phyloP scores from a whole-genome alignment of 768 basidiomycete genomes.

The Exsudoporus frostii region DNA sequence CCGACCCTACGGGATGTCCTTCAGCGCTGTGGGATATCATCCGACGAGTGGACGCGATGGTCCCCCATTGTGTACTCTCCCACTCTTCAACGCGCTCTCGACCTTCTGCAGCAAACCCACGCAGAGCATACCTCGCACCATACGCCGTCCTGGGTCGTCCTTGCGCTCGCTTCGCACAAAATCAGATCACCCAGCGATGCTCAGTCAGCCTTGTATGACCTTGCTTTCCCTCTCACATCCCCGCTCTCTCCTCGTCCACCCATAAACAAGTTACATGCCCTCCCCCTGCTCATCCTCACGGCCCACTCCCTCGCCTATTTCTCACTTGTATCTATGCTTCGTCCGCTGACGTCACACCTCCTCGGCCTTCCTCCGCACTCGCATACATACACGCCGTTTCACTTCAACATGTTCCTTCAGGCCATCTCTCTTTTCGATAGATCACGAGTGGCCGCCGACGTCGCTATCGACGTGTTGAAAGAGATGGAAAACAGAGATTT shows the following conservation, averaged over 20 bases:
- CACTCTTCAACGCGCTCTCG: slow-evolving; percentile 34
- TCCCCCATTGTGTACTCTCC: slow-evolving; percentile 33
- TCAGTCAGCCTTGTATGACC: slow-evolving; percentile 38
- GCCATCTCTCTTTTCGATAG: slow-evolving; percentile 45
- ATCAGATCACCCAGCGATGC: slow-evolving; percentile 47
- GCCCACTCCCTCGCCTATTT: slow-evolving; percentile 49
- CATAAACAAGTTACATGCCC: background rate
- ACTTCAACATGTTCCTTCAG: slow-evolving; percentile 54
- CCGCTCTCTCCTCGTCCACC: slow-evolving; percentile 23
- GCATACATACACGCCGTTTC: slow-evolving; percentile 22
- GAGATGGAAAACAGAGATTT: slow-evolving; percentile 48
- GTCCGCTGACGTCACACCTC: slow-evolving; percentile 42
- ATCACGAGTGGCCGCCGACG: slow-evolving; percentile 38
- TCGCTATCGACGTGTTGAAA: slow-evolving; percentile 40
- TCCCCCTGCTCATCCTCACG: slow-evolving; percentile 21
- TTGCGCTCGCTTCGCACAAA: slow-evolving; percentile 47
- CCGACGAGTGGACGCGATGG: slow-evolving; percentile 41
- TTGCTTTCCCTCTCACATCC: slow-evolving; percentile 42
- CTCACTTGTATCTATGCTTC: slow-evolving; percentile 46
- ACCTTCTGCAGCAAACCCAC: slow-evolving; percentile 13
- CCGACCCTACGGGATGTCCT: slow-evolving; percentile 23
- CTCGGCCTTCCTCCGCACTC: slow-evolving; percentile 28
- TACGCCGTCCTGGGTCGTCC: slow-evolving; percentile 53
- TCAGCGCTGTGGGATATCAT: slow-evolving; percentile 30
- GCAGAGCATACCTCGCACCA: background rate